Conservation (phyloP, 768 basidiomycete genomes). For the Kwoniella sp. region DNA sequence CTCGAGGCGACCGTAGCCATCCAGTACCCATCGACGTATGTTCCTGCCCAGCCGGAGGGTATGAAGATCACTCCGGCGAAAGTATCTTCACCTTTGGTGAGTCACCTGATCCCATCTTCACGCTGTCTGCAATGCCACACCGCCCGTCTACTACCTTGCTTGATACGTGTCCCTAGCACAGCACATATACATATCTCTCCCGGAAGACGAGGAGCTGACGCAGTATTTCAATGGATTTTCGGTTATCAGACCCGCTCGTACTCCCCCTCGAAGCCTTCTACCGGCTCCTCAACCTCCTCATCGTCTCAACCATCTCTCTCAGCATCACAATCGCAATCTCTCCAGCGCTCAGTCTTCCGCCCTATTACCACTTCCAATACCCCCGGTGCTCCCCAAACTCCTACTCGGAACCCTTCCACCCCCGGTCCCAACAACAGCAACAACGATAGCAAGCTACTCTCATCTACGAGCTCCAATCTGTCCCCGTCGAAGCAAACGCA, state of each 20-base stretch:
- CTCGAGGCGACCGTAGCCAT: constrained; percentile 30
- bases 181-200: too few species aligned
- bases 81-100: constrained; percentile 40
- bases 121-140: too few species aligned
- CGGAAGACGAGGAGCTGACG: too few species aligned
- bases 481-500: constrained; percentile 9
- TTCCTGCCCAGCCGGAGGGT: constrained; percentile 8
- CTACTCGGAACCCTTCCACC: constrained; percentile 8
- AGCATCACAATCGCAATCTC: constrained; percentile 2
- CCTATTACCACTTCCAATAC: neutral
- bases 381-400: neutral
- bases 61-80: constrained; percentile 32
- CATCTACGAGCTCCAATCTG: neutral
- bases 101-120: too few species aligned
- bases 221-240: too few species aligned
- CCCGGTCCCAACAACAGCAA: neutral
- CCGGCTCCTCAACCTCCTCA: neutral
- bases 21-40: constrained; percentile 20
- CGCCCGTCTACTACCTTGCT: too few species aligned
- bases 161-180: too few species aligned
- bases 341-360: constrained; percentile 6
- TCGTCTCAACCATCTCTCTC: constrained; percentile 3
- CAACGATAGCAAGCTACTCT: neutral
- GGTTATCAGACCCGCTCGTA: constrained; percentile 29
- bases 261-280: constrained; percentile 16